Percentiles rank a stretch among this genome's conserved stretches.
Evolutionary conservation across 2,329 filamentous ascomycete genomes (phyloP).

Genomic region (Penicillium corylophilum): DNA sequence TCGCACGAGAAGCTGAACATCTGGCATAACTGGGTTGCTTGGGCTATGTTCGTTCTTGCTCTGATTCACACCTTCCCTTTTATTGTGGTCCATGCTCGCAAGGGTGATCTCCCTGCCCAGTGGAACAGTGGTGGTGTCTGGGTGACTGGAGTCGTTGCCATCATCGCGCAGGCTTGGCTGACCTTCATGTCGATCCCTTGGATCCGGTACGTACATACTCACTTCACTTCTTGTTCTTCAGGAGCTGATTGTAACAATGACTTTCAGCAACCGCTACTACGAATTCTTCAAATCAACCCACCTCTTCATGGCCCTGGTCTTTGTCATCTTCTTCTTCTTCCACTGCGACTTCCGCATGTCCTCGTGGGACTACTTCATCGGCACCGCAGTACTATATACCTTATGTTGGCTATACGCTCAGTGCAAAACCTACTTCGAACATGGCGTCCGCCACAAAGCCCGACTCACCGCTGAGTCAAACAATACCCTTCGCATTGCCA

Average conservation of each 20-base stretch:
- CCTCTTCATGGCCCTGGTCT: conserved; percentile 53
- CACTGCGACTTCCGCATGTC: conserved; percentile 58
- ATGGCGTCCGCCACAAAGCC: conserved; percentile 49
- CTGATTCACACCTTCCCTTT: conserved; percentile 60
- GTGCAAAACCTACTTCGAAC: conserved; percentile 50
- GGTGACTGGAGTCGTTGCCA: conserved; percentile 56
- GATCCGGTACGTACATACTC: conserved; percentile 21
- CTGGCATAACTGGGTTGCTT: conserved; percentile 55
- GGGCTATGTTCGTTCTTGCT: conserved; percentile 56
- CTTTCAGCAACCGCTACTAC: conserved; percentile 52
- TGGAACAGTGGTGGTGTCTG: conserved; percentile 50
- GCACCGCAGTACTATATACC: conserved; percentile 53
- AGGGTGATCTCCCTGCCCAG: conserved; percentile 47
- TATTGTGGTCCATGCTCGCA: conserved; percentile 51
- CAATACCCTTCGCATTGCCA: conserved; percentile 43
- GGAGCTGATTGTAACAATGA: background rate
- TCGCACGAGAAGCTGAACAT: conserved; percentile 55
- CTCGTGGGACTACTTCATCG: conserved; percentile 64
- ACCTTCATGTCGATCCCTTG: conserved; percentile 44
- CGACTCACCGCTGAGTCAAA: conserved; percentile 42
- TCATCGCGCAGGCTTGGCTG: conserved; percentile 55
- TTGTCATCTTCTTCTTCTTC: conserved; percentile 60
- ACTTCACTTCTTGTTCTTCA: background rate
- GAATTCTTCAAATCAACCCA: conserved; percentile 63
- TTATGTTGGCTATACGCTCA: conserved; percentile 48